A percentile compares a stretch with the other conserved stretches of the same genome.
phyloP scores from a whole-genome alignment of 2,329 filamentous ascomycete species.

The Aspergillus transmontanensis region DNA sequence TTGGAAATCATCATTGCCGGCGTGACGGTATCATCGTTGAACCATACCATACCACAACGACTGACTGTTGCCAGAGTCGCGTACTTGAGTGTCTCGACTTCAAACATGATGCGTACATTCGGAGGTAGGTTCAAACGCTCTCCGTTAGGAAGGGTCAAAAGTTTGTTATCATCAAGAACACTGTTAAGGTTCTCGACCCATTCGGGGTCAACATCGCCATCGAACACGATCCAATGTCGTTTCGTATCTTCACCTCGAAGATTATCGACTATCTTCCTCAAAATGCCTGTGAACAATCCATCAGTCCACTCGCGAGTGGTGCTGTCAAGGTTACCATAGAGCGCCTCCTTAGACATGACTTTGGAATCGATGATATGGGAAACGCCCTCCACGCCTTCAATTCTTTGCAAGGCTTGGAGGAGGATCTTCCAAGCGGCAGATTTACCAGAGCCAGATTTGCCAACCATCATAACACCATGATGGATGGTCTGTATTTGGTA shows the following conservation, averaged over 20 bases:
- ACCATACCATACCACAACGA: slow-evolving; percentile 99
- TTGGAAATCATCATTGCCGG: slow-evolving; percentile 89
- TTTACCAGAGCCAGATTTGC: slow-evolving; percentile 95
- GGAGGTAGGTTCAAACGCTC: slow-evolving; percentile 92
- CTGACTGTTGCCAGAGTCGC: slow-evolving; percentile 97
- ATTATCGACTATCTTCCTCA: slow-evolving; percentile 98
- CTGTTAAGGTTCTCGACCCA: slow-evolving; percentile 99
- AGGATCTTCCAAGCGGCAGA: slow-evolving; percentile 93
- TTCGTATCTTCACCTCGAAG: slow-evolving; percentile 95
- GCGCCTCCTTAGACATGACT: slow-evolving; percentile 98
- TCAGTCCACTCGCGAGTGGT: slow-evolving; percentile 99
- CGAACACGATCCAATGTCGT: slow-evolving; percentile 98
- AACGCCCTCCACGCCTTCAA: slow-evolving; percentile 90
- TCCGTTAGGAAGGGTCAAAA: slow-evolving; percentile 94
- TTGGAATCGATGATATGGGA: slow-evolving; percentile 98
- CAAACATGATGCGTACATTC: slow-evolving; percentile 99
- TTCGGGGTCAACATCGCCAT: slow-evolving; percentile 97
- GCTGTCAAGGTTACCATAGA: slow-evolving; percentile 94
- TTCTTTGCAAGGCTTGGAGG: slow-evolving; percentile 84
- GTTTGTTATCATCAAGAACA: slow-evolving; percentile 98
- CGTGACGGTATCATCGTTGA: slow-evolving; percentile 96
- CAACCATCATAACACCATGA: slow-evolving; percentile 99
- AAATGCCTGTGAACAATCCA: slow-evolving; percentile 93
- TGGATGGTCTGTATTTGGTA: slow-evolving; percentile 98
- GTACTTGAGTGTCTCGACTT: slow-evolving; percentile 97